Percentiles rank a stretch among this genome's conserved stretches.
These are phyloP conservation scores for Nannochloris sp. DNA, from an alignment of 139 green algal species.

Conservation along the genomic window DNA sequence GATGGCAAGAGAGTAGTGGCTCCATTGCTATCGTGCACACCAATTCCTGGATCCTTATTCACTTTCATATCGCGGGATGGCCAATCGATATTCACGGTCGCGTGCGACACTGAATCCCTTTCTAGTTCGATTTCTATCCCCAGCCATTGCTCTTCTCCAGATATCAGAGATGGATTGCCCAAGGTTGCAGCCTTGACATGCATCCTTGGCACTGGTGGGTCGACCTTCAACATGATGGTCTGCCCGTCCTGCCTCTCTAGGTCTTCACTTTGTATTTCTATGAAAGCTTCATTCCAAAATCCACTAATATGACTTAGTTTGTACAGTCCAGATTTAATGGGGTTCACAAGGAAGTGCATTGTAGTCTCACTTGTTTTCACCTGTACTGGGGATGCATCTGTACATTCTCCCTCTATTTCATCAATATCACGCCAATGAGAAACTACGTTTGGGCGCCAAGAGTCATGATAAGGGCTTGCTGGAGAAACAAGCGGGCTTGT, in stretches of 20 bases:
- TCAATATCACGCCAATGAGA: background rate
- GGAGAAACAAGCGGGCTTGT: no score
- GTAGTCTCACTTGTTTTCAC: no score
- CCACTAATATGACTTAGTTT: background rate
- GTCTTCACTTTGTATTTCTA: background rate
- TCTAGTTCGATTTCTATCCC: conserved; percentile 26
- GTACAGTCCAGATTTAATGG: background rate
- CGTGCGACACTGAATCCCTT: conserved; percentile 18
- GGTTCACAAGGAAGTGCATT: background rate
- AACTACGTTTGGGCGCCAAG: background rate
- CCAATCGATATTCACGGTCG: conserved; percentile 14
- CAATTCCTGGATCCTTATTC: no score
- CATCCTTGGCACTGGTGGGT: conserved; percentile 14
- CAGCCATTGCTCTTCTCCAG: conserved; percentile 41
- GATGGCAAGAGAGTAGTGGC: no score
- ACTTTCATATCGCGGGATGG: background rate
- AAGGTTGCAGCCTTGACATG: conserved; percentile 6
- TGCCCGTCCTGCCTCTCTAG: conserved; percentile 3
- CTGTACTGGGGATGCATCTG: no score
- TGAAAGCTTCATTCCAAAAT: background rate
- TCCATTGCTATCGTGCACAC: no score
- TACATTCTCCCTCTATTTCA: conserved; percentile 1
- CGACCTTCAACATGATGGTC: conserved; percentile 25
- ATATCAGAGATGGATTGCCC: conserved; percentile 22
- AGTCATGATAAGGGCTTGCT: no score